Conservation (phyloP, 2,329 filamentous ascomycete genomes). For the Emmonsiellopsis sp. region DNA sequence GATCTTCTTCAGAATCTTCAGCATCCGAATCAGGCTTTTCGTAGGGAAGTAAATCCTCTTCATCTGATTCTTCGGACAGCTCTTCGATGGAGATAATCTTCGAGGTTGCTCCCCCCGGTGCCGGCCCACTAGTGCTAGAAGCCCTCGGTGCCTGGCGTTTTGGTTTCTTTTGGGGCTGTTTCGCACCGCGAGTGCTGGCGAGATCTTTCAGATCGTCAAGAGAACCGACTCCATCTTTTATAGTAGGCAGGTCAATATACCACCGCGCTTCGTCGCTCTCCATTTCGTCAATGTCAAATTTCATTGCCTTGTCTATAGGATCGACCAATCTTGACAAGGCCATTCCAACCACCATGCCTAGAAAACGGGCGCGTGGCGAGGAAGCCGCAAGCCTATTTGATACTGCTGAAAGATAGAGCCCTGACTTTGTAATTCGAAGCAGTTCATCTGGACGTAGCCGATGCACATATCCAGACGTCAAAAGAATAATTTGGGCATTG, state of each 20-base stretch:
- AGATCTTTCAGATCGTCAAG: conserved; percentile 41
- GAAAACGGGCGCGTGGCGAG: conserved; percentile 64
- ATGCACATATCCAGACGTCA: conserved; percentile 68
- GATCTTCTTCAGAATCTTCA: conserved; percentile 88
- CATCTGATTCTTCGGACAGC: conserved; percentile 49
- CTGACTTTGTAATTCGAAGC: conserved; percentile 59
- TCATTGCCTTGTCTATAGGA: conserved; percentile 59
- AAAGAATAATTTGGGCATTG: conserved; percentile 67
- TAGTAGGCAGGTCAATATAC: conserved; percentile 59
- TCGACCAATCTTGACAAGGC: conserved; percentile 58
- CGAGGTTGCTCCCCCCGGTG: conserved; percentile 15
- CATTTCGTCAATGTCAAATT: conserved; percentile 76
- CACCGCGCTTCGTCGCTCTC: conserved; percentile 62
- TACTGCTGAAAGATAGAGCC: conserved; percentile 64
- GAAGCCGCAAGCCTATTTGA: conserved; percentile 78
- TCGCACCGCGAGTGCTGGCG: conserved; percentile 13
- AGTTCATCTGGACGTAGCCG: conserved; percentile 58
- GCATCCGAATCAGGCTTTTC: conserved; percentile 79
- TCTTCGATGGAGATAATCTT: conserved; percentile 54
- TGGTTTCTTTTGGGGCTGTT: conserved; percentile 6
- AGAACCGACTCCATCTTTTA: conserved; percentile 56
- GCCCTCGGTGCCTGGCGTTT: conserved; percentile 1
- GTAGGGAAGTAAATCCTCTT: conserved; percentile 66
- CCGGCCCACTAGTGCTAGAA: conserved; percentile 10
- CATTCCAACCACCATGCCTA: conserved; percentile 83